These are phyloP conservation scores for Fistulifera pelliculosa DNA, from an alignment of 108 stramenopile species.

Conservation along the genomic window DNA sequence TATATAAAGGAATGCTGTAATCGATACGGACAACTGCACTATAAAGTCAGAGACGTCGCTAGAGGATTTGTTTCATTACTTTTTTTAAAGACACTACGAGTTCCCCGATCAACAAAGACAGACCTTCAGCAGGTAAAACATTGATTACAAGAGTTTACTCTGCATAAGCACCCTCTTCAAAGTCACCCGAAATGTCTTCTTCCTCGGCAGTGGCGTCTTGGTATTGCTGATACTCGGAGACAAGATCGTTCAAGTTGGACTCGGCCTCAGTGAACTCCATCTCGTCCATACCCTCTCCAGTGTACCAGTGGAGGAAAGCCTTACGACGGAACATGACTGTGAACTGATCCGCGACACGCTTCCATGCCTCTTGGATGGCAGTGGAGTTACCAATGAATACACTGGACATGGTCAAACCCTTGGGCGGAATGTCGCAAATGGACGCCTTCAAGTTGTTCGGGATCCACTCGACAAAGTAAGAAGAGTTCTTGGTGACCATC, in stretches of 20 bases:
- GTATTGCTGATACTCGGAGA: constrained; percentile 94
- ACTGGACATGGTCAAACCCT: constrained; percentile 88
- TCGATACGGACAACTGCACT: too few relatives aligned
- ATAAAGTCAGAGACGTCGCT: too few relatives aligned
- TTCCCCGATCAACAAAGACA: neutral
- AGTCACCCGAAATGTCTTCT: constrained; percentile 58
- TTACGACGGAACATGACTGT: constrained; percentile 92
- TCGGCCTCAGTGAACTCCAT: constrained; percentile 96
- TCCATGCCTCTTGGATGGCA: constrained; percentile 90
- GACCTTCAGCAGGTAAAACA: neutral
- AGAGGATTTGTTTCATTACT: neutral
- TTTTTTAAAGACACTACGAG: neutral
- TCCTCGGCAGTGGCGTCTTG: constrained; percentile 83
- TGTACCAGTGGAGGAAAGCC: constrained; percentile 93
- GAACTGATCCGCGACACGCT: constrained; percentile 86
- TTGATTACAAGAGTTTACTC: constrained; percentile 14
- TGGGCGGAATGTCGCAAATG: constrained; percentile 97
- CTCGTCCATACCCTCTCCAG: constrained; percentile 92
- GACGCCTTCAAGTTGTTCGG: constrained; percentile 99
- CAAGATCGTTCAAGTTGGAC: constrained; percentile 93
- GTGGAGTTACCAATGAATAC: constrained; percentile 95
- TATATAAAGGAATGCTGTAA: too few relatives aligned
- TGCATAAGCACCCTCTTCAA: constrained; percentile 41
- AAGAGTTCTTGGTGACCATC: constrained; percentile 96
- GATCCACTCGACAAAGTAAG: constrained; percentile 99